phyloP scores from a whole-genome alignment of 768 basidiomycete genomes.

The Rhodocollybia butyracea region DNA sequence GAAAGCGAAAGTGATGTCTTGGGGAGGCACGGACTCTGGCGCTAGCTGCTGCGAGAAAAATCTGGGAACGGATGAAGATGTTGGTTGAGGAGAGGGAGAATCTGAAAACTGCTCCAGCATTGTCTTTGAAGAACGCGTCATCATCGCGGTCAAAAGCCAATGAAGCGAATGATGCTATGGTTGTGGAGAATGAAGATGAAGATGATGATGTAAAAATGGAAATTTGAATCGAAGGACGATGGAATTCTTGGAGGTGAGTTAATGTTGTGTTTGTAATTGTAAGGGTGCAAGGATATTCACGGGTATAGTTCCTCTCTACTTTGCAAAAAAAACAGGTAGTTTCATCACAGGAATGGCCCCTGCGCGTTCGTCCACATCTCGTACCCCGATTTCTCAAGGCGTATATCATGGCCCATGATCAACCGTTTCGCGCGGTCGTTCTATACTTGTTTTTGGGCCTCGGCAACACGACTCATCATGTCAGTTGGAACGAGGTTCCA shows the following conservation, averaged over 20 bases:
- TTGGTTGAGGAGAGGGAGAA: conserved; percentile 6
- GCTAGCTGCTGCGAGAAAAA: conserved; percentile 35
- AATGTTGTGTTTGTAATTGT: too few species aligned
- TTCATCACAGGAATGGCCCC: too few species aligned
- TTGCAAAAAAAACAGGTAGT: too few species aligned
- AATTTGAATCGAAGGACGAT: neutral
- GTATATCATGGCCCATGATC: too few species aligned
- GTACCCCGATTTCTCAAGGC: too few species aligned
- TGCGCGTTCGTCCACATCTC: too few species aligned
- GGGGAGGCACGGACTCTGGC: conserved; percentile 47
- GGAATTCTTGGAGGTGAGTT: neutral
- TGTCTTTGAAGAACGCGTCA: neutral
- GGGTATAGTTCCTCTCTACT: too few species aligned
- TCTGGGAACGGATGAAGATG: conserved; percentile 50
- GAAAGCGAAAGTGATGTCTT: conserved; percentile 39
- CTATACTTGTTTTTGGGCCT: too few species aligned
- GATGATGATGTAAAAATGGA: conserved; percentile 2
- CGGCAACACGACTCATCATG: too few species aligned
- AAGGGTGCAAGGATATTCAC: too few species aligned
- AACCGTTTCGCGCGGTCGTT: too few species aligned
- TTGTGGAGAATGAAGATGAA: neutral
- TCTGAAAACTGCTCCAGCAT: neutral
- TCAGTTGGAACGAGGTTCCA: too few species aligned
- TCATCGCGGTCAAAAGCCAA: neutral
- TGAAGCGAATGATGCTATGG: neutral